Evolutionary conservation across 345 rosid species (phyloP), one percentile per base, ranked within the genome.

Genomic region (Lepidium sativum): DNA sequence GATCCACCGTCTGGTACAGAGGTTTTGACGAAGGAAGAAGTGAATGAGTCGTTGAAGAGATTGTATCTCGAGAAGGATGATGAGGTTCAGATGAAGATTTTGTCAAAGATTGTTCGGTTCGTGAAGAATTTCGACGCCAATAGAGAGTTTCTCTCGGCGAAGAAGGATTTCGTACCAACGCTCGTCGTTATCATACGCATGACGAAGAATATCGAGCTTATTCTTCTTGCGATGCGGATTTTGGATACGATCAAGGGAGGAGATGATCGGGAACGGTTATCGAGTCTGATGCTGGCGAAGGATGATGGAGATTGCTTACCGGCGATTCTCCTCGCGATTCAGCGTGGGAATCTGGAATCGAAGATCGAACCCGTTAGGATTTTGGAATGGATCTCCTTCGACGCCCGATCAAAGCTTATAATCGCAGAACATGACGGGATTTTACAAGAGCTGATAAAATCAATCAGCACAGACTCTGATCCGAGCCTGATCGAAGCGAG

Each of bases 341-440:
- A 60, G 47, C 80, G 77, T 56, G 85, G 83, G 53, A 60, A 61
- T 20, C 41, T 67, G 11, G 85, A 80, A 15, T 73, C 87, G 4
- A 81, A 79, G 72, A 82, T 85, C 53, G 86, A 78, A 49, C 60
- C 84, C n/a, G 68, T 81, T 13, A 80, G 75, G 53, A 65, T 90
- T 71, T 50, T 94, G 52, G 92, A 88, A 35, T 75, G 78, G 13
- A 67, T 83, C 62, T 79, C 96, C n/a, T 8, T 60, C 8, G 83
- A 84, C 40, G 72, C 85, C 0, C 81, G 77, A 47, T 81, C 92
- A 13, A 88, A 82, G 76, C 29, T 75, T 13, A 3, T 65, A 21
- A 60, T 94, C n/a, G 83, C 90, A 11, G 92, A 84, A 25, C 83
- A 50, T 1, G 86, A 86, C 1, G 92, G 79, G 43, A 45, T 88